Base-by-base conservation (phyloP, 257 asterid species). In the Avicennia marina region DNA sequence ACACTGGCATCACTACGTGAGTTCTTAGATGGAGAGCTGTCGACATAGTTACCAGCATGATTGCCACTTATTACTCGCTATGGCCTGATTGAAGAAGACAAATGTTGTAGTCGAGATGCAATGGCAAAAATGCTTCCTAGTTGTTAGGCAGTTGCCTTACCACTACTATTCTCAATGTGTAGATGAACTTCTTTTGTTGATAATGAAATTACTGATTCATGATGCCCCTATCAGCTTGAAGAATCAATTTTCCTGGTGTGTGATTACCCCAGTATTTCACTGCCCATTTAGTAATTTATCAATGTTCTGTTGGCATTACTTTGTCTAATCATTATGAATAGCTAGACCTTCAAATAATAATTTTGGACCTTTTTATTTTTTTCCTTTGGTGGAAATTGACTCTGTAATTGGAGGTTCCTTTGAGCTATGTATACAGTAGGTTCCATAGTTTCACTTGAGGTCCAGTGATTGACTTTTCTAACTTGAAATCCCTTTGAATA, bases 1-100 rank as follows among this genome's bases (percentile, higher is more conserved):
- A 55, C 25, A 12, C 41, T 56, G 56, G 39, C 43, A 49, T 62
- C 41, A 34, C 25, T 9, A 4, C 1, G 11, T 7, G n/a, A 63
- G 34, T 53, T 45, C 7, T 27, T 56, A 53, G 63, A 57, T 19
- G 70, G 66, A 57, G 60, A 64, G 68, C 51, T 56, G 52, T 44
- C 27, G 15, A 41, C 40, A 22, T 49, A 29, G 48, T 20, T 5
- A 48, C 45, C 45, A 29, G 64, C 53, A 33, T 45, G 18, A 21
- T 52, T 39, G 38, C 36, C 41, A 52, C 47, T 43, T 56, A 51
- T 33, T 50, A n/a, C 47, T 17, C 43, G 12, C 16, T 24, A 7
- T 62, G 42, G 56, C 49, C 24, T 22, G 7, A 49, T 62, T 18
- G 48, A 40, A 11, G 20, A 52, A 12, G 54, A 25, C 32, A 2